These are phyloP conservation scores for Dinochytrium kinnereticum DNA, from an alignment of 371 early-diverging fungal species.

Conservation along the genomic window DNA sequence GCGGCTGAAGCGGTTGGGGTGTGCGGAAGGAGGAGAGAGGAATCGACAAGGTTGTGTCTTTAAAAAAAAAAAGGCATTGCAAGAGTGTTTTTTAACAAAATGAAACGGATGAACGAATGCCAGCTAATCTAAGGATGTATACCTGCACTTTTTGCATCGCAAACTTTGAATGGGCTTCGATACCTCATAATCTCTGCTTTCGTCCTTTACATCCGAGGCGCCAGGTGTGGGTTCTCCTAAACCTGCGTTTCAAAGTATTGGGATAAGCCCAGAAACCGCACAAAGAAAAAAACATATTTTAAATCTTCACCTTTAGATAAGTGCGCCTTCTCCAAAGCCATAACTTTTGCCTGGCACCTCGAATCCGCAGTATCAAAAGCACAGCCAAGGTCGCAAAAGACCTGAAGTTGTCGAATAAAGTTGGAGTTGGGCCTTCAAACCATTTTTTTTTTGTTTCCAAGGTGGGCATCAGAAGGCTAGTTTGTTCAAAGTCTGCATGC, in stretches of 20 bases:
- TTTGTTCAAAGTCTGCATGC: neutral
- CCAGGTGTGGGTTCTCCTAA: neutral
- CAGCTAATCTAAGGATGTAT: too few relatives aligned
- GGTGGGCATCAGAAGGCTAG: too few relatives aligned
- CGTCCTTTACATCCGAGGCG: neutral
- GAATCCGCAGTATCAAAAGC: neutral
- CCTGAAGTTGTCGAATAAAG: slow-evolving; percentile 36
- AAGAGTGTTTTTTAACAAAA: neutral
- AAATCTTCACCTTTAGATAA: neutral
- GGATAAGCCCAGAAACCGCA: neutral
- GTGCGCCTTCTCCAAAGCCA: neutral
- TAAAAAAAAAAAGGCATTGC: neutral
- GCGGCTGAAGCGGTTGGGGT: slow-evolving; percentile 54
- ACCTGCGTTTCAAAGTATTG: neutral
- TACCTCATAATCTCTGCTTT: neutral
- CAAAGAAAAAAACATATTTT: neutral
- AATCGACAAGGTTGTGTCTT: slow-evolving; percentile 64
- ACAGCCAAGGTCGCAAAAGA: slow-evolving; percentile 19
- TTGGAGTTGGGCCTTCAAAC: slow-evolving; percentile 63
- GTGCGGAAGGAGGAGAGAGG: slow-evolving; percentile 73
- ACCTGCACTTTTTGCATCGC: slow-evolving; percentile 13
- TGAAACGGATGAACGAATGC: too few relatives aligned
- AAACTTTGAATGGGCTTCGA: neutral
- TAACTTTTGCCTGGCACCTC: neutral
- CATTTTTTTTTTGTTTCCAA: too few relatives aligned